Conservation (phyloP, 2,329 filamentous ascomycete genomes). For the Xylaria sp. region DNA sequence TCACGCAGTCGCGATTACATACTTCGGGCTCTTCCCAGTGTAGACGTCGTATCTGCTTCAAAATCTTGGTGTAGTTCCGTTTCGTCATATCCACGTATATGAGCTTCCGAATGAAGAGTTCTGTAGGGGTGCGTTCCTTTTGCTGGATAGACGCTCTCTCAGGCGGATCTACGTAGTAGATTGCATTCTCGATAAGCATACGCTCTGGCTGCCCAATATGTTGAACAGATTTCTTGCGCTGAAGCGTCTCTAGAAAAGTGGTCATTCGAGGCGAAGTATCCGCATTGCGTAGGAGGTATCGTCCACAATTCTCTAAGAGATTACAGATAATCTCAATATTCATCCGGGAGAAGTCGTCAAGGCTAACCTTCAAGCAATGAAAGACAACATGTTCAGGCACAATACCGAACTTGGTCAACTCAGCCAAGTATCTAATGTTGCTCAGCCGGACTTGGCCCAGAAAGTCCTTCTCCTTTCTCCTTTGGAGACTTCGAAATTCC, state of each 20-base stretch:
- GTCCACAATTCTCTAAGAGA: slow-evolving; percentile 93
- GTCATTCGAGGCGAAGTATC: slow-evolving; percentile 94
- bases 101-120: slow-evolving; percentile 91
- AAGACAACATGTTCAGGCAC: slow-evolving; percentile 99
- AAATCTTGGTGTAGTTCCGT: slow-evolving; percentile 90
- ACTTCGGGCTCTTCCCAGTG: slow-evolving; percentile 96
- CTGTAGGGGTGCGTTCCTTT: slow-evolving; percentile 93
- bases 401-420: slow-evolving; percentile 97
- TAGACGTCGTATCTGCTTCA: slow-evolving; percentile 93
- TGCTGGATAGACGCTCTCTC: slow-evolving; percentile 94
- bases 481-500: slow-evolving; percentile 95
- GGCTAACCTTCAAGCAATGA: slow-evolving; percentile 95
- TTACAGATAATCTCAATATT: slow-evolving; percentile 99
- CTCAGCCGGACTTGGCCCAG: slow-evolving; percentile 91
- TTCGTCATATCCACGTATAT: slow-evolving; percentile 95
- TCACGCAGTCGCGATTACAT: slow-evolving; percentile 40
- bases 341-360: slow-evolving; percentile 98
- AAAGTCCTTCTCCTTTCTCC: slow-evolving; percentile 97
- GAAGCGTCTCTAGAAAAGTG: slow-evolving; percentile 92
- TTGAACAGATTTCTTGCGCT: slow-evolving; percentile 94
- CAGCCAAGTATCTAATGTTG: slow-evolving; percentile 97
- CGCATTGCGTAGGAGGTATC: slow-evolving; percentile 90
- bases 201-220: slow-evolving; percentile 95
- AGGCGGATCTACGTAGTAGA: slow-evolving; percentile 97
- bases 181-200: slow-evolving; percentile 97